A percentile compares a stretch with the other conserved stretches of the same genome.
These are phyloP conservation scores for Westerdykella aurantiaca DNA, from an alignment of 2,329 filamentous ascomycete species.

Conservation along the genomic window DNA sequence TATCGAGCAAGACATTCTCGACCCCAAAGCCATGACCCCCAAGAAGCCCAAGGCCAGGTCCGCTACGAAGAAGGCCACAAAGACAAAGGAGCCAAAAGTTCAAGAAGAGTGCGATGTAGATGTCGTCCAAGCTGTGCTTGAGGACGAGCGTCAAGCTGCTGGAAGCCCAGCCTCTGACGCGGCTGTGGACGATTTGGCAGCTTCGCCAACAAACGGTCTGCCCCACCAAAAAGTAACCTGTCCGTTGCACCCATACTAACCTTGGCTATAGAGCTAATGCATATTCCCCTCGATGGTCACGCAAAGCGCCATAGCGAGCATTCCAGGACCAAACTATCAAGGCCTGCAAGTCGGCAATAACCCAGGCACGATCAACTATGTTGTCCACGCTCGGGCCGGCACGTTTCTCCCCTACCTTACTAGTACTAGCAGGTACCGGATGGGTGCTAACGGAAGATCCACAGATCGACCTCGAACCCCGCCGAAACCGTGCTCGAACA, in stretches of 20 bases:
- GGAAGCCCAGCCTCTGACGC: slow-evolving; percentile 16
- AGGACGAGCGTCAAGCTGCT: slow-evolving; percentile 18
- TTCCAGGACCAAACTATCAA: no score
- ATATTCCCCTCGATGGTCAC: slow-evolving; percentile 17
- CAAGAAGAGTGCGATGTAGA: slow-evolving; percentile 15
- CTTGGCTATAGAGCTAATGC: no score
- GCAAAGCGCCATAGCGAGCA: no score
- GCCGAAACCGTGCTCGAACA: slow-evolving; percentile 14
- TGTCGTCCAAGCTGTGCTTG: slow-evolving; percentile 8
- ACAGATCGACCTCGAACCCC: slow-evolving; percentile 10
- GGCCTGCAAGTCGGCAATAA: no score
- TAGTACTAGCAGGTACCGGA: no score
- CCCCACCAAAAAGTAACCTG: slow-evolving; percentile 3
- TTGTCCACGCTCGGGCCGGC: no score
- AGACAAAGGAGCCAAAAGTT: slow-evolving; percentile 26
- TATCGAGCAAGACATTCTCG: slow-evolving; percentile 13
- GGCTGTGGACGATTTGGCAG: slow-evolving; percentile 16
- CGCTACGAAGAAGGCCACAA: slow-evolving; percentile 27
- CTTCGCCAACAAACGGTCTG: slow-evolving; percentile 16
- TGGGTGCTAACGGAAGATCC: not conserved
- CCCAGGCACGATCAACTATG: no score
- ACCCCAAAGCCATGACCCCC: slow-evolving; percentile 23
- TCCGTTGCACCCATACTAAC: slow-evolving; percentile 12
- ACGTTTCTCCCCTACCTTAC: no score
- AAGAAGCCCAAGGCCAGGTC: slow-evolving; percentile 28